These are phyloP conservation scores for Fraxinus sp. DNA, from an alignment of 305 asterid genomes.

Conservation along the genomic window DNA sequence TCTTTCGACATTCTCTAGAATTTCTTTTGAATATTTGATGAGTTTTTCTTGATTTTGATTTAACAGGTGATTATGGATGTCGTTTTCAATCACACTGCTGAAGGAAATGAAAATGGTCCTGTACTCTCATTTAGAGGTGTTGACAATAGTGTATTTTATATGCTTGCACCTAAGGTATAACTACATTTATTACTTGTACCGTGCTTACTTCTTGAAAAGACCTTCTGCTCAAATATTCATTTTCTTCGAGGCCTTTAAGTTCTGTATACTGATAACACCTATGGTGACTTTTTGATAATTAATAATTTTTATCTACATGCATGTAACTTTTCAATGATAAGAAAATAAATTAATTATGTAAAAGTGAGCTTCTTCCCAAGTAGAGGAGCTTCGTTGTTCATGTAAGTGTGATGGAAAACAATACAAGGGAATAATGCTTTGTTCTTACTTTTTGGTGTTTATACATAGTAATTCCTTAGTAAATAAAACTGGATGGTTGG, in stretches of 20 bases:
- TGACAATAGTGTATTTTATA: conserved; percentile 87
- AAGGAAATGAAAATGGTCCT: conserved; percentile 96
- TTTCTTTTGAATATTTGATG: conserved; percentile 18
- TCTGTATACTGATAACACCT: background rate
- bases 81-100: conserved; percentile 97
- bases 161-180: conserved; percentile 91
- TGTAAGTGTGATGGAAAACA: background rate
- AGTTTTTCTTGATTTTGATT: conserved; percentile 26
- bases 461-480: background rate
- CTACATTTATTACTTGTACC: background rate
- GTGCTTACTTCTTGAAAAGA: background rate
- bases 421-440: background rate
- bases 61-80: conserved; percentile 95
- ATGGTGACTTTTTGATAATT: background rate
- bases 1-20: conserved; percentile 8
- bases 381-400: background rate
- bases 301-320: background rate
- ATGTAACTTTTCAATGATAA: background rate
- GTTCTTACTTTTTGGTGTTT: background rate
- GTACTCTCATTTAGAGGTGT: conserved; percentile 81
- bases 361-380: background rate
- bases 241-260: background rate
- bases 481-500: background rate
- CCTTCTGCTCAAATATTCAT: background rate
- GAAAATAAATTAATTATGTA: background rate